Base-by-base conservation (phyloP, 2,329 filamentous ascomycete species). In the Pseudocercospora fijiensis region DNA sequence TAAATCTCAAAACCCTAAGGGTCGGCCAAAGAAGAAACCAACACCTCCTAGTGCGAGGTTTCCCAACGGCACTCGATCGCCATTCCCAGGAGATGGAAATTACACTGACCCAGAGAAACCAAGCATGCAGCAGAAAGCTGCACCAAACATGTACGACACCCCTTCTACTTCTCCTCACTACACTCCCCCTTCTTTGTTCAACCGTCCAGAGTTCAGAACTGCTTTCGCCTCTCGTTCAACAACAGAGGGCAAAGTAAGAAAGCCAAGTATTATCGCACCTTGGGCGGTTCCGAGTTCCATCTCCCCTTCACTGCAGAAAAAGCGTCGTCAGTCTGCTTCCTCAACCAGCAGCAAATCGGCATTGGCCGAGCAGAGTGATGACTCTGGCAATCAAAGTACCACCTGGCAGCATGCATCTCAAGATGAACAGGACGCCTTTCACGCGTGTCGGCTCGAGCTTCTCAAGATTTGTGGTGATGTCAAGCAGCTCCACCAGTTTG, bases 11-110 rank as follows among this genome's bases (percentile, higher is more conserved):
- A 55, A 58, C 20, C 64, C 65, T 9, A 24, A 62, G 37, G 61
- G 69, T 20, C 66, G 75, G 60, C 71, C 72, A 20, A 76, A 72
- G 64, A 75, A 72, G 55, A 70, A 70, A 11, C 75, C 75, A 4
- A 72, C 67, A 13, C 69, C 71, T 37, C 74, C 71, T 4, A 75
- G 72, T 58, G 66, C 65, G 30, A 71, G 71, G 16, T 68, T 63
- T 20, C 64, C 70, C 51, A 74, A 72, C 49, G 70, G 66, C 18
- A 63, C 67, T 8, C 27, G 47, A n/a, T 53, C 63, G 26, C 57
- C 61, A 22, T 51, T 58, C 16, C 53, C 64, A 45, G 53, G 53
- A n/a, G 59, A 65, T 22, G 63, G 58, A 49, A 55, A 58, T 41
- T 49, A 56, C 58, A 61, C 65, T 55, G 71, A 71, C 30, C 52